These are phyloP conservation scores for Boletus bicolor DNA, from an alignment of 768 basidiomycete species.

Conservation along the genomic window DNA sequence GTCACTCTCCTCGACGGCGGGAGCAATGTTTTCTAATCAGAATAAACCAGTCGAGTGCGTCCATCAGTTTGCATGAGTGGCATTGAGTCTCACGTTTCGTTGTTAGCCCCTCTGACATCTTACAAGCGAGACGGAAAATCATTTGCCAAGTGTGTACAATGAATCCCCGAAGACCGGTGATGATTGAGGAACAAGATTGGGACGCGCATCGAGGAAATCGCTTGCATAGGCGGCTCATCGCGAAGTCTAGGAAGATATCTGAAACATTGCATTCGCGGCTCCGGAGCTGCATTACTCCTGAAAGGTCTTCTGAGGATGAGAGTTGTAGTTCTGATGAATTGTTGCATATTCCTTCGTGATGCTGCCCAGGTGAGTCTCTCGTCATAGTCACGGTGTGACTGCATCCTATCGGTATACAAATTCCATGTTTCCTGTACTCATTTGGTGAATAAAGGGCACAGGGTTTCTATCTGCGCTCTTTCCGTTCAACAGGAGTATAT, in stretches of 20 bases:
- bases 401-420: neutral
- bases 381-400: neutral
- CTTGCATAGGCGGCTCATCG: constrained; percentile 48
- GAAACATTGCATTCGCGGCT: neutral
- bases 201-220: constrained; percentile 54
- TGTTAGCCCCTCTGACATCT: constrained; percentile 53
- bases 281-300: neutral
- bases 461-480: neutral
- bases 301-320: constrained; percentile 6
- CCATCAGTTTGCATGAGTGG: constrained; percentile 1
- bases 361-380: constrained; percentile 9
- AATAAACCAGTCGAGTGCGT: constrained; percentile 47
- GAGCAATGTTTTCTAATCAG: constrained; percentile 46
- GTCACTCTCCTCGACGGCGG: constrained; percentile 52
- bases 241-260: constrained; percentile 24
- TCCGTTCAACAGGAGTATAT: neutral
- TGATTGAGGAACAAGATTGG: constrained; percentile 62
- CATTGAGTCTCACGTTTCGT: constrained; percentile 7
- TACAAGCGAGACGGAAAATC: constrained; percentile 54
- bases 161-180: constrained; percentile 52
- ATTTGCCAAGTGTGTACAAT: constrained; percentile 63
- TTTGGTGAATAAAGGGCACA: neutral
- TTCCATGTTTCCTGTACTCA: neutral
- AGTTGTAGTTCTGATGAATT: neutral
- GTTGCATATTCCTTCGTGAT: constrained; percentile 9